Base-by-base conservation (phyloP, 345 rosid genomes). In the Aquilaria yunnanensis region DNA sequence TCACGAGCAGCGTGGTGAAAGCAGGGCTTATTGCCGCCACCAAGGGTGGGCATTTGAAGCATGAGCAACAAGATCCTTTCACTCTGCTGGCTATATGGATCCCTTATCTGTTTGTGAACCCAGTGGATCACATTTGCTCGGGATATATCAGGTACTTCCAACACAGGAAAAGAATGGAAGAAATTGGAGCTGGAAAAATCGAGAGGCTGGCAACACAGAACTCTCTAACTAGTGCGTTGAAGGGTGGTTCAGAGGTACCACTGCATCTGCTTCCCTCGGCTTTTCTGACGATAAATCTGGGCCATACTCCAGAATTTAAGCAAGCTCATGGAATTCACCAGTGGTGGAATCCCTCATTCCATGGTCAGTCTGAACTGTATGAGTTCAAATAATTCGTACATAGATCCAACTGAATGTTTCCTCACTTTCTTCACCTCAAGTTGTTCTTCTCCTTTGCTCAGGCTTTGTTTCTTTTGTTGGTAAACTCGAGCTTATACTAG, bases 241-340 rank as follows among this genome's bases (percentile, higher is more conserved):
- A 75, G 14, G 68, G 63, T 4, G 71, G 69, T 29, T 66, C 70
- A 10, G 78, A 77, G 65, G 43, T 37, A 3, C 80, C 86, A 32
- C 69, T 77, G 54, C 90, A 87, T 66, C 75, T 87, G 43, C 72
- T 84, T 65, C 94, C 94, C 57, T 84, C 88, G 0, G 94, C 88
- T 13, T 61, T 66, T 61, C 56, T 84, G 70, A 78, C 71, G 0
- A 69, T 78, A 45, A 85, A 83, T 72, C 16, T 70, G 53, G 50
- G 56, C 47, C 70, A 74, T 3, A 66, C 73, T 7, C 79, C 66
- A 1, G 71, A 75, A 72, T 83, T 85, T 23, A 74, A 67, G 67
- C 79, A 77, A 78, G 81, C 85, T 53, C 95, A 87, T 50, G 89
- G 85, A 64, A 79, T 87, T 70, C 89, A 85, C 67, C 89, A 83